A percentile compares a stretch with the other conserved stretches of the same genome.
Conservation (phyloP, 306 rosid genomes). For the Amphicarpaea edgeworthii region DNA sequence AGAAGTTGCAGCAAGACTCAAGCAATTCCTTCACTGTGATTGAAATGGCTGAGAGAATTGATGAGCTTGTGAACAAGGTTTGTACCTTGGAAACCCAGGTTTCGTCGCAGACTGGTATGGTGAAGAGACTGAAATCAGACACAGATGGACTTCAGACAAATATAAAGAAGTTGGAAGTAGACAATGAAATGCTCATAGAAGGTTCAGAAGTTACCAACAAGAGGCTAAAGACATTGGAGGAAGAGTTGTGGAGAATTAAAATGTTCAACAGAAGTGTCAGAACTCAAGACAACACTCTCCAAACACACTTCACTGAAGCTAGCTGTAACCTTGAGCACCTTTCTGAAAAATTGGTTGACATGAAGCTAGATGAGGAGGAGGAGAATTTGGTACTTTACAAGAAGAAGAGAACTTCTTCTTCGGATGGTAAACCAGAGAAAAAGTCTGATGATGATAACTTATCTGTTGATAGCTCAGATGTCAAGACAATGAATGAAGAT, state of each 20-base stretch:
- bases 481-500: slow-evolving; percentile 27
- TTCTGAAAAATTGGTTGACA: slow-evolving; percentile 59
- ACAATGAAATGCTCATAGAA: slow-evolving; percentile 65
- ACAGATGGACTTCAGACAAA: slow-evolving; percentile 67
- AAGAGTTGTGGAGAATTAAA: slow-evolving; percentile 62
- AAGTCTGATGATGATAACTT: slow-evolving; percentile 6
- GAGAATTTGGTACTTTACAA: slow-evolving; percentile 43
- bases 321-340: slow-evolving; percentile 70
- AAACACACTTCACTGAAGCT: slow-evolving; percentile 73
- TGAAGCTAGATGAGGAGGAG: slow-evolving; percentile 64
- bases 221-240: slow-evolving; percentile 74
- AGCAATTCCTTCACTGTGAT: slow-evolving; percentile 57
- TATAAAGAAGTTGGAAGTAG: slow-evolving; percentile 68
- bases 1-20: slow-evolving; percentile 55
- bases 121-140: slow-evolving; percentile 64
- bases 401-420: slow-evolving; percentile 41
- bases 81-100: slow-evolving; percentile 71
- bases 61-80: slow-evolving; percentile 80
- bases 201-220: slow-evolving; percentile 60
- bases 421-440: slow-evolving; percentile 43
- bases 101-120: slow-evolving; percentile 69
- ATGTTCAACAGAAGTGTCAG: slow-evolving; percentile 57
- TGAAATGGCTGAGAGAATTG: slow-evolving; percentile 85
- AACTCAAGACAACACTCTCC: slow-evolving; percentile 58
- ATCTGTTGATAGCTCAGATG: slow-evolving; percentile 28